Base-by-base conservation (phyloP, 768 basidiomycete species). In the Suillus fuscotomentosus region DNA sequence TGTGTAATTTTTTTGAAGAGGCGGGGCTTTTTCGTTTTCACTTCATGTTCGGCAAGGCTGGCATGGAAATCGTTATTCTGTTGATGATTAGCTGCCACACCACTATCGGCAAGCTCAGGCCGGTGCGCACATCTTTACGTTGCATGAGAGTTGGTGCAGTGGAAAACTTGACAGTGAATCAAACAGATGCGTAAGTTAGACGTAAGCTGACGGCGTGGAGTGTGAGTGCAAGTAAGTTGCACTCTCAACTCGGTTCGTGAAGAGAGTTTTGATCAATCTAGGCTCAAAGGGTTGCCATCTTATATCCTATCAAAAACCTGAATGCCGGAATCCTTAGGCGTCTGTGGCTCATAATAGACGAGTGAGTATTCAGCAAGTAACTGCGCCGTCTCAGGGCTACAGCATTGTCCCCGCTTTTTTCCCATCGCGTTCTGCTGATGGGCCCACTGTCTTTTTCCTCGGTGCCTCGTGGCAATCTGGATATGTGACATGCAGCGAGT, bases 131-230 rank as follows among this genome's bases (percentile, higher is more conserved):
- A 57, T 36, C n/a, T 39, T 61, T 41, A 2, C 17, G 55, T 27
- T 38, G 42, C 59, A 42, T 15, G 39, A 13, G 11, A 20, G 36
- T 45, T 48, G 20, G 7, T 13, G 60, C 2, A 57, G 42, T 51
- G 61, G 17, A 60, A 34, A 60, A 39, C 63, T 67, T 70, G 55
- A 65, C 55, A 47, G 41, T 45, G 61, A 22, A 61, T 66, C 62
- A 27, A 63, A 47, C 22, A n/a, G 22, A 36, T 11, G 54, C 55
- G 59, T 65, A 54, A 13, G 56, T 60, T 17, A 45, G 14, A 43
- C 36, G 54, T 39, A 8, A 62, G 57, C 48, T 50, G 60, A 64
- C 42, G 47, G 50, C 60, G 41, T 60, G 31, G 60, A 47, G 41
- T 41, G n/a, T 36, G 31, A 42, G 53, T 53, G 39, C 54, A 45